Percentiles rank a stretch among this genome's conserved stretches.
These are phyloP conservation scores for Dictyostelium capitatum DNA, from an alignment of 78 protist genomes.

Conservation along the genomic window DNA sequence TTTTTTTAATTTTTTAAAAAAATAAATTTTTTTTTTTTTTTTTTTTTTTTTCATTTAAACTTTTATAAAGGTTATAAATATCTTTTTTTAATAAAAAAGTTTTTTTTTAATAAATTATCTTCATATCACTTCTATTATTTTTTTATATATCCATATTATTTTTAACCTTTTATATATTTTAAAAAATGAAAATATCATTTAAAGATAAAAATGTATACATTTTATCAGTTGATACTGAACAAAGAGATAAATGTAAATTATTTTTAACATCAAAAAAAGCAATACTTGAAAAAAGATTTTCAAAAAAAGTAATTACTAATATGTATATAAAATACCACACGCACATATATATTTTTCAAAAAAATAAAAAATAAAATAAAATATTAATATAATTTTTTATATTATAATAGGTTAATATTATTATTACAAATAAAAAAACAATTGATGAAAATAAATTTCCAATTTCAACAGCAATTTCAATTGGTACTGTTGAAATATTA, in stretches of 20 bases:
- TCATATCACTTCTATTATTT: too few relatives aligned
- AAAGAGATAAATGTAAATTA: conserved; percentile 16
- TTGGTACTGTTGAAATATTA: neutral
- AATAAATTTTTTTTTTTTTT: too few relatives aligned
- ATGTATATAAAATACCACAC: too few relatives aligned
- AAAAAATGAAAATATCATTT: neutral
- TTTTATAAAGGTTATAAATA: too few relatives aligned
- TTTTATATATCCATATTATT: too few relatives aligned
- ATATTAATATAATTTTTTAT: neutral
- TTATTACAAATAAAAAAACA: conserved; percentile 22
- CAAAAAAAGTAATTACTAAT: conserved; percentile 37
- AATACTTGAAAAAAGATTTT: conserved; percentile 36
- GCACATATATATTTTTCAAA: too few relatives aligned
- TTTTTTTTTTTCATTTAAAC: too few relatives aligned
- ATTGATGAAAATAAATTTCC: conserved; percentile 49
- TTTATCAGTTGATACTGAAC: neutral
- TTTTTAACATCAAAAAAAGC: conserved; percentile 6
- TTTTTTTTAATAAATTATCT: too few relatives aligned
- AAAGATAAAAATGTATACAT: conserved; percentile 30
- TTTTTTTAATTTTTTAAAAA: too few relatives aligned
- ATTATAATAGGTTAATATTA: conserved; percentile 26
- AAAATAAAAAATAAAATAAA: too few relatives aligned
- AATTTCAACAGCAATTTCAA: conserved; percentile 25
- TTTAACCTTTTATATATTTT: neutral
- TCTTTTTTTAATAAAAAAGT: too few relatives aligned